Evolutionary conservation across 116 monocot genomes (phyloP).

Genomic region (Posidonia oceanica): DNA sequence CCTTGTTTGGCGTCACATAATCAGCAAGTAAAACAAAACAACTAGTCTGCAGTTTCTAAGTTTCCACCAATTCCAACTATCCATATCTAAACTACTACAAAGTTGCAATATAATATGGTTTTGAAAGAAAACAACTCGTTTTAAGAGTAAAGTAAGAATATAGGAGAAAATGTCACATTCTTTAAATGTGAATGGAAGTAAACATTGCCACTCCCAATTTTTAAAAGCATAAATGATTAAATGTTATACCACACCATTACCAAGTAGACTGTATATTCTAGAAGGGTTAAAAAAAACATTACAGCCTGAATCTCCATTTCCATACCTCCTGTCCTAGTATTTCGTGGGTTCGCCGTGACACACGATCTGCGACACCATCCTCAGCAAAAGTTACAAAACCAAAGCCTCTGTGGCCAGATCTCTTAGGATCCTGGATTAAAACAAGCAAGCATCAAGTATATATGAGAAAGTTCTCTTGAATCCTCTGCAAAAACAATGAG

Average conservation of each 20-base stretch:
- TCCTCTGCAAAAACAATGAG: not conserved
- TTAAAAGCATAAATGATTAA: not conserved
- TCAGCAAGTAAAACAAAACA: no score
- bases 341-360: slow-evolving; percentile 85
- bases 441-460: not conserved
- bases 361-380: slow-evolving; percentile 90
- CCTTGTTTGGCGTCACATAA: no score
- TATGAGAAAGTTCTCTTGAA: not conserved
- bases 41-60: no score
- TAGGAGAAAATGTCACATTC: no score
- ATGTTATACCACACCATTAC: not conserved
- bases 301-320: not conserved
- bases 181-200: no score
- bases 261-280: no score
- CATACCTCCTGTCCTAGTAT: slow-evolving; percentile 92
- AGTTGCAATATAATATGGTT: no score
- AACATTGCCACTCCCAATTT: no score
- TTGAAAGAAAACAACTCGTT: no score
- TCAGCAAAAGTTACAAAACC: slow-evolving; percentile 99
- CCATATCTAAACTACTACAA: no score
- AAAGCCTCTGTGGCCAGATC: slow-evolving; percentile 87
- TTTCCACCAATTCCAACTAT: no score
- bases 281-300: not conserved
- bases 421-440: slow-evolving; percentile 75
- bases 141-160: no score